Conservation (phyloP, 257 asterid species). For the Haberlea rhodopensis region DNA sequence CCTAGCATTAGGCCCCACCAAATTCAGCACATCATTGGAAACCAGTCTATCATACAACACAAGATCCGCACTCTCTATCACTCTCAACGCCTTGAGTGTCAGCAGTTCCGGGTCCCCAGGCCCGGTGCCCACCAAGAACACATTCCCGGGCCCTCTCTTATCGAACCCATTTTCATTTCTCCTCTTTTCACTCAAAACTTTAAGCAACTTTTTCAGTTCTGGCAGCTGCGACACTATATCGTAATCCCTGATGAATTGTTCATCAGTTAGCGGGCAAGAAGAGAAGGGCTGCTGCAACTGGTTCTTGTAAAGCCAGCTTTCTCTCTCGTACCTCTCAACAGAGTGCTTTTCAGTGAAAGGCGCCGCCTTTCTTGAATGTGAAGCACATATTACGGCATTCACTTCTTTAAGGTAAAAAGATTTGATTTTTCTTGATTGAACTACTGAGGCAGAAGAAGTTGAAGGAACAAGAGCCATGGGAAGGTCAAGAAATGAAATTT, state of each 20-base stretch:
- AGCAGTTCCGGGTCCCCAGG: conserved; percentile 94
- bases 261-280: conserved; percentile 50
- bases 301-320: conserved; percentile 74
- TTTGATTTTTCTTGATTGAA: conserved; percentile 36
- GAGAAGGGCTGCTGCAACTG: conserved; percentile 50
- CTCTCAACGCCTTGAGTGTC: conserved; percentile 83
- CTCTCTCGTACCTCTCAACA: conserved; percentile 69
- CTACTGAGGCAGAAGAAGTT: conserved; percentile 37
- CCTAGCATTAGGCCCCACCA: conserved; percentile 75
- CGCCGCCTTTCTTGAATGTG: conserved; percentile 46
- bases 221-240: conserved; percentile 84
- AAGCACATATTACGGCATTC: conserved; percentile 38
- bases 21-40: conserved; percentile 78
- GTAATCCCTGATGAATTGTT: conserved; percentile 55
- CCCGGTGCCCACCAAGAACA: conserved; percentile 96
- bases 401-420: conserved; percentile 26
- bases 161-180: conserved; percentile 34
- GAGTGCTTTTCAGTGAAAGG: conserved; percentile 96
- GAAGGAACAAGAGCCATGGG: conserved; percentile 67
- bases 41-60: conserved; percentile 93
- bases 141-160: conserved; percentile 65
- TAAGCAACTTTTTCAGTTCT: conserved; percentile 70
- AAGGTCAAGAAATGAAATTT: neutral
- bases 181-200: conserved; percentile 74
- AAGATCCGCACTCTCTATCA: conserved; percentile 79